Base-by-base conservation (phyloP, 2,329 filamentous ascomycete genomes). In the Orbilia javanica region DNA sequence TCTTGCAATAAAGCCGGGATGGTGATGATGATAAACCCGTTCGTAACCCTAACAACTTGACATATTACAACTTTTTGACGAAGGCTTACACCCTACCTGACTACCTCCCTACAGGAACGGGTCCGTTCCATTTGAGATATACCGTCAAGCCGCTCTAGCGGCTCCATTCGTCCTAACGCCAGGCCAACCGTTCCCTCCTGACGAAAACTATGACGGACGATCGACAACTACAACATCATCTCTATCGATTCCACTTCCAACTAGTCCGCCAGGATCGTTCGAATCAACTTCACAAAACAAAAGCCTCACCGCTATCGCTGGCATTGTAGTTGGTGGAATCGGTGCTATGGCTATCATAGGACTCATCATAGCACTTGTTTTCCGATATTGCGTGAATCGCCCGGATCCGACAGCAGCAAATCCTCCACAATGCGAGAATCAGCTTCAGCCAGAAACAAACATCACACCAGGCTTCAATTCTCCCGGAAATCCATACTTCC, bases 1-100 rank as follows among this genome's bases (percentile, higher is more conserved):
- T 92, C 90, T 1, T 95, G 92, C 81, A 86, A 86, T 2, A 83
- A 84, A 1, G 87, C 90, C 50, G 87, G 88, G 22, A 95, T 95
- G 92, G 87, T 95, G 15, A 92, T 92, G 2, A 91, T 89, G 0
- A 90, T 95, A 80, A 95, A 94, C 81, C 88, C 90, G 88, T 90
- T 85, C 77, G 86, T 62, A 36, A 20, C 46, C 22, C 18, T 18
- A 20, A 48, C 6, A 22, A 75, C 64, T 70, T 1, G 83, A 80
- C 0, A 78, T 75, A 5, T 73, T 62, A 13, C 46, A 36, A 36
- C 2, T 22, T 57, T 34, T 36, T 8, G 13, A 22, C 29, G 29
- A 57, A 75, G 10, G 36, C 13, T 22, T 46, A 27, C 22, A 31
- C 15, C 31, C 34, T 18, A 44, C 13, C 6, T 46, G 27, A 29